phyloP scores from a whole-genome alignment of 2,329 filamentous ascomycete species.

The Myriosclerotinia curreyana region DNA sequence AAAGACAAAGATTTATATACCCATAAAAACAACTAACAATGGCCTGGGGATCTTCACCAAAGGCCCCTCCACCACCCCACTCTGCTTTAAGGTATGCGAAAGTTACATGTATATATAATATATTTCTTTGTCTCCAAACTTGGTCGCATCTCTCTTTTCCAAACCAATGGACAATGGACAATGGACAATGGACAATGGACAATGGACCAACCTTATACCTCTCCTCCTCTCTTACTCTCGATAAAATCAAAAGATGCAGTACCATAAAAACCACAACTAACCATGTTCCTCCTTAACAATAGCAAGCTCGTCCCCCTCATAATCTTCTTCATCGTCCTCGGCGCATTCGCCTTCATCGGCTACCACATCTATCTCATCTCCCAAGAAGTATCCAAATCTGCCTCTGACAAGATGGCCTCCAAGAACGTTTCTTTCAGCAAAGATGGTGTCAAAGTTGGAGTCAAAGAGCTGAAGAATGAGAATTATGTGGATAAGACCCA shows the following conservation, averaged over 20 bases:
- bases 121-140: slow-evolving; percentile 11
- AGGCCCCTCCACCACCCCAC: slow-evolving; percentile 36
- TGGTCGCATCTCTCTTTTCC: not conserved
- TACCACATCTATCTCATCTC: slow-evolving; percentile 71
- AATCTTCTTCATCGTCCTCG: slow-evolving; percentile 58
- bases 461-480: slow-evolving; percentile 66
- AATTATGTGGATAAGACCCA: slow-evolving; percentile 73
- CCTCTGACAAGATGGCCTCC: slow-evolving; percentile 67
- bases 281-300: slow-evolving; percentile 23
- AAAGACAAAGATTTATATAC: not conserved
- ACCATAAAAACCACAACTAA: slow-evolving; percentile 8
- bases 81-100: slow-evolving; percentile 39
- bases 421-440: slow-evolving; percentile 75
- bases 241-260: not conserved
- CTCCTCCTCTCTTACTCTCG: not conserved
- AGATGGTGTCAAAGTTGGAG: slow-evolving; percentile 68
- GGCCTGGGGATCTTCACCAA: slow-evolving; percentile 39
- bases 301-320: slow-evolving; percentile 62
- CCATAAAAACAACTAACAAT: slow-evolving; percentile 28
- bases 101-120: not conserved
- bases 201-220: too few relatives aligned
- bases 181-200: too few relatives aligned
- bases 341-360: slow-evolving; percentile 59
- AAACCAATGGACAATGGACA: not conserved
- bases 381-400: slow-evolving; percentile 62